phyloP scores from a whole-genome alignment of 179 eudicot genomes.

The Spergularia azorica region DNA sequence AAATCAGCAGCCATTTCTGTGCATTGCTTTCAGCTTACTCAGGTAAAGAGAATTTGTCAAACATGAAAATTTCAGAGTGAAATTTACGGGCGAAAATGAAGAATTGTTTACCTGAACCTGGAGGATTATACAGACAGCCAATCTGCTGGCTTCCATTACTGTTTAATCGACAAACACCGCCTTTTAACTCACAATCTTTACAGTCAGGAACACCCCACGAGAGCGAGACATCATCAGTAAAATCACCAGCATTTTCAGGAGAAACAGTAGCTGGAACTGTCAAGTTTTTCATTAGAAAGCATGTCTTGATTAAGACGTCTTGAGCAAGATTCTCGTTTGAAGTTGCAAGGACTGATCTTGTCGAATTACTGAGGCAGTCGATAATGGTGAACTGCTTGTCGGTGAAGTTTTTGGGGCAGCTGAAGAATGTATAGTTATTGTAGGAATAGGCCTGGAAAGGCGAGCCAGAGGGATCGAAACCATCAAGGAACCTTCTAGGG shows the following conservation, averaged over 20 bases:
- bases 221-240: constrained; percentile 40
- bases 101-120: constrained; percentile 30
- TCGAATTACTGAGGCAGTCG: constrained; percentile 55
- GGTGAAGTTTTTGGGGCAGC: constrained; percentile 43
- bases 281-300: constrained; percentile 23
- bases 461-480: constrained; percentile 49
- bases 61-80: background rate
- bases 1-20: constrained; percentile 7
- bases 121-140: constrained; percentile 26
- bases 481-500: constrained; percentile 37
- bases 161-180: constrained; percentile 43
- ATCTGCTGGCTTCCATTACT: constrained; percentile 28
- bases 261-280: constrained; percentile 35
- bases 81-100: background rate
- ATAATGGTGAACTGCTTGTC: constrained; percentile 29
- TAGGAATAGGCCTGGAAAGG: constrained; percentile 39
- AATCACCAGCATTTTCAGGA: constrained; percentile 19
- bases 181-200: constrained; percentile 43
- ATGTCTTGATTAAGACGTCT: constrained; percentile 24
- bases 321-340: constrained; percentile 24
- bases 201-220: constrained; percentile 59
- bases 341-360: constrained; percentile 48
- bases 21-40: constrained; percentile 13
- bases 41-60: constrained; percentile 8
- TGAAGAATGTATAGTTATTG: constrained; percentile 48